These are phyloP conservation scores for Gypsophila paniculata DNA, from an alignment of 179 eudicot genomes.

Conservation along the genomic window DNA sequence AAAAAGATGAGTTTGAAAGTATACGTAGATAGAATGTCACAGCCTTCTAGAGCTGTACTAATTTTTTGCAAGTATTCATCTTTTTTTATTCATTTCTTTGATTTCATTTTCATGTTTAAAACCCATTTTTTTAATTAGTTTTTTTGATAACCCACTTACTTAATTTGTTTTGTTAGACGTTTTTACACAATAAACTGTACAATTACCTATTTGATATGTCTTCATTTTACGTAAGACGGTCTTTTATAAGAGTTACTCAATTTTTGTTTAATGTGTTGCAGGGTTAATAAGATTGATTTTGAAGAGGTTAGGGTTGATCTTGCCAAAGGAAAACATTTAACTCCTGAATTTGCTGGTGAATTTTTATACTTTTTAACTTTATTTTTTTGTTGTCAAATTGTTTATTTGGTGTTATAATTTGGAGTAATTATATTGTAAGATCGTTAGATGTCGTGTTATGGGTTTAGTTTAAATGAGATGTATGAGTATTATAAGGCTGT, in stretches of 20 bases:
- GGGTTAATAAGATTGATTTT: constrained; percentile 51
- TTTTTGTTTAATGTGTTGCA: constrained; percentile 18
- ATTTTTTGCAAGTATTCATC: constrained; percentile 41
- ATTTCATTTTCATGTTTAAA: not conserved
- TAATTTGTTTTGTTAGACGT: not conserved
- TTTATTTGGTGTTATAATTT: not conserved
- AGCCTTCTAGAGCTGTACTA: constrained; percentile 41
- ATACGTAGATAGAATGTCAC: constrained; percentile 42
- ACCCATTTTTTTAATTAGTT: not conserved
- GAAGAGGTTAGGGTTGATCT: constrained; percentile 51
- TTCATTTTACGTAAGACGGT: not conserved
- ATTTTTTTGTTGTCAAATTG: not conserved
- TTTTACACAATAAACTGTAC: too few relatives aligned
- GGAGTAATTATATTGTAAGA: not conserved
- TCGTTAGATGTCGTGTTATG: too few relatives aligned
- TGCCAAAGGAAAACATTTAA: constrained; percentile 33
- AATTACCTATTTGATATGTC: too few relatives aligned
- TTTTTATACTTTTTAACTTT: not conserved
- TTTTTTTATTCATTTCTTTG: not conserved
- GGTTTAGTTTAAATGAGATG: too few relatives aligned
- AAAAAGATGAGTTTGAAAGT: constrained; percentile 32
- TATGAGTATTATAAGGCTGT: too few relatives aligned
- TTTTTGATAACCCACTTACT: not conserved
- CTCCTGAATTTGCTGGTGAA: constrained; percentile 46
- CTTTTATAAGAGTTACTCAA: not conserved